These are phyloP conservation scores for Artemisia princeps DNA, from an alignment of 140 eudicot species.

Conservation along the genomic window DNA sequence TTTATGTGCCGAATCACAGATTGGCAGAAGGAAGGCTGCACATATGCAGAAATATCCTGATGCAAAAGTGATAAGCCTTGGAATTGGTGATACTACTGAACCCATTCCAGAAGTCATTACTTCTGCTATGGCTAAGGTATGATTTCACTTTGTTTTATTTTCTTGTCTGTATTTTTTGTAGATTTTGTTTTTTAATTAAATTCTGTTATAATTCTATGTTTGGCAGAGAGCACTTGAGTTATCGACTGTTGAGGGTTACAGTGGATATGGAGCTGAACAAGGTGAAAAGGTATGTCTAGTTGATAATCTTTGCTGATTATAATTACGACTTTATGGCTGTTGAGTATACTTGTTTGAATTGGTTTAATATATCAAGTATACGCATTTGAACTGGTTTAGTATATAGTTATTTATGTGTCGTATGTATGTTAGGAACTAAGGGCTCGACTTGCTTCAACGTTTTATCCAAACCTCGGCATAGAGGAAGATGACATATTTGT, in stretches of 20 bases:
- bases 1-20: slow-evolving; percentile 31
- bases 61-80: slow-evolving; percentile 88
- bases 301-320: neutral
- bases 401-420: slow-evolving; percentile 23
- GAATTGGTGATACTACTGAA: slow-evolving; percentile 90
- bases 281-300: slow-evolving; percentile 53
- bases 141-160: neutral
- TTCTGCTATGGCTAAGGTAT: slow-evolving; percentile 88
- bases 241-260: slow-evolving; percentile 75
- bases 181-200: neutral
- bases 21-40: slow-evolving; percentile 74
- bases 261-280: slow-evolving; percentile 95
- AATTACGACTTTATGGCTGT: neutral
- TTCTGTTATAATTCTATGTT: slow-evolving; percentile 9
- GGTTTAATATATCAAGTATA: neutral
- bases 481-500: slow-evolving; percentile 87
- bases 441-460: slow-evolving; percentile 70
- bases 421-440: slow-evolving; percentile 44
- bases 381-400: neutral
- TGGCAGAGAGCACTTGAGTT: slow-evolving; percentile 57
- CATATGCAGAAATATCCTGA: slow-evolving; percentile 80
- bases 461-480: slow-evolving; percentile 58
- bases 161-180: neutral
- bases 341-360: neutral
- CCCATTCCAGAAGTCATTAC: slow-evolving; percentile 94